Base-by-base conservation (phyloP, 1,284 basidiomycete species). In the Boletellus deceptivus region DNA sequence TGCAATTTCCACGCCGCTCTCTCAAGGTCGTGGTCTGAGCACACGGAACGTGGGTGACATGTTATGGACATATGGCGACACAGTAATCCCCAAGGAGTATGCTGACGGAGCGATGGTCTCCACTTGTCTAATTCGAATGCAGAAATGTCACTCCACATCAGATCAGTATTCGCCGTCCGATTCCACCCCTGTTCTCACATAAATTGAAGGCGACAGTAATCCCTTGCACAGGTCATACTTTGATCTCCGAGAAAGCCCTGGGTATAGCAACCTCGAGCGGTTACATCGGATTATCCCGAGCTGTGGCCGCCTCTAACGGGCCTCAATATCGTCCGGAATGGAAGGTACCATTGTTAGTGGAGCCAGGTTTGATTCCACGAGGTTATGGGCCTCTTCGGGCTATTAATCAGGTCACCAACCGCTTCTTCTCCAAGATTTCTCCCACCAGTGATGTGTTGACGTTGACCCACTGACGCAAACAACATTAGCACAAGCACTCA, bases 251-350 rank as follows among this genome's bases (percentile, higher is more conserved):
- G 29, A 29, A 29, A 29, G 6, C 29, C 29, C 29, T 29, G 11
- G 29, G 29, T 29, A 29, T 13, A 29, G 8, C 29, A 11, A 29
- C 11, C 29, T 29, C 29, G 8, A 29, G 29, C 11, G 29, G 29
- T 29, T 29, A 10, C 11, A 4, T 29, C 16, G 18, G 40, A 37
- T 41, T 36, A 33, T 22, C 47, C 50, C 39, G 44, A 64, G 61
- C 50, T 38, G 50, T 55, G 31, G 17, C 9, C 44, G 42, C 43
- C 48, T 44, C 25, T 35, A 36, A 52, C 46, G 51, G 51, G 54
- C 42, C 49, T 54, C 50, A 51, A 59, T 52, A 55, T 53, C 20
- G 6, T 62, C 51, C 42, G 52, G 50, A 62, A 65, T 64, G 59
- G 63, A 62, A 62, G 43, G 14, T 46, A 16, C 43, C 50, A 34